Evolutionary conservation across 345 rosid genomes (phyloP).

Genomic region (Abelmoschus esculentus): DNA sequence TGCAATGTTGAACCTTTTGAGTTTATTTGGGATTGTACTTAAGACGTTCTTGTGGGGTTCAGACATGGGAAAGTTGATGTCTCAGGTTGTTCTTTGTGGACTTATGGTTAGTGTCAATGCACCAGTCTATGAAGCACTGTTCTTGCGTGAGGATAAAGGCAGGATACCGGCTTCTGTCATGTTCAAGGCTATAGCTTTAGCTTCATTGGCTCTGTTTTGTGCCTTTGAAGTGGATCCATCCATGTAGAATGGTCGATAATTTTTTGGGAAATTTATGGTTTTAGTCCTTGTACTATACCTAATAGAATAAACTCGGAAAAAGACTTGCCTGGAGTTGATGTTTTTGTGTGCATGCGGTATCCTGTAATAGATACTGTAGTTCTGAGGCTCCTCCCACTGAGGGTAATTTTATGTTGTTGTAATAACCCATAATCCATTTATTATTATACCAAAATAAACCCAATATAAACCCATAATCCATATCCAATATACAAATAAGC

Average conservation of each 20-base stretch:
- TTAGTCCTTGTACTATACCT: background rate
- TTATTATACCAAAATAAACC: too few relatives aligned
- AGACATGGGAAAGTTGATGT: background rate
- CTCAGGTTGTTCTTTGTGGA: slow-evolving; percentile 23
- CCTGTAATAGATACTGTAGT: too few relatives aligned
- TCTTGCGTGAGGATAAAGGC: slow-evolving; percentile 26
- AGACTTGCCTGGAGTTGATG: background rate
- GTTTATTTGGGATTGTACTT: slow-evolving; percentile 15
- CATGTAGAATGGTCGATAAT: background rate
- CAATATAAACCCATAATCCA: too few relatives aligned
- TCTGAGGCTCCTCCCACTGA: too few relatives aligned
- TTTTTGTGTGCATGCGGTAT: slow-evolving; percentile 52
- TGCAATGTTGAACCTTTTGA: slow-evolving; percentile 34
- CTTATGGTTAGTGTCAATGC: slow-evolving; percentile 22
- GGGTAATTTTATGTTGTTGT: too few relatives aligned
- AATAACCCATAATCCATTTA: too few relatives aligned
- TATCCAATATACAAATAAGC: too few relatives aligned
- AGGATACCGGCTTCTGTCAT: slow-evolving; percentile 17
- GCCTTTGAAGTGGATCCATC: background rate
- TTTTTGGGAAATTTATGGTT: background rate
- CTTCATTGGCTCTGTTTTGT: slow-evolving; percentile 24
- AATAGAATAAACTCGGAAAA: too few relatives aligned
- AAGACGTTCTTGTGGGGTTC: background rate
- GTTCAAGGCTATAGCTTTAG: slow-evolving; percentile 24
- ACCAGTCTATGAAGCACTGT: slow-evolving; percentile 28